Percentiles rank a stretch among this genome's conserved stretches.
These are phyloP conservation scores for Lipomyces oligophaga DNA, from an alignment of 805 yeast species.

Conservation along the genomic window DNA sequence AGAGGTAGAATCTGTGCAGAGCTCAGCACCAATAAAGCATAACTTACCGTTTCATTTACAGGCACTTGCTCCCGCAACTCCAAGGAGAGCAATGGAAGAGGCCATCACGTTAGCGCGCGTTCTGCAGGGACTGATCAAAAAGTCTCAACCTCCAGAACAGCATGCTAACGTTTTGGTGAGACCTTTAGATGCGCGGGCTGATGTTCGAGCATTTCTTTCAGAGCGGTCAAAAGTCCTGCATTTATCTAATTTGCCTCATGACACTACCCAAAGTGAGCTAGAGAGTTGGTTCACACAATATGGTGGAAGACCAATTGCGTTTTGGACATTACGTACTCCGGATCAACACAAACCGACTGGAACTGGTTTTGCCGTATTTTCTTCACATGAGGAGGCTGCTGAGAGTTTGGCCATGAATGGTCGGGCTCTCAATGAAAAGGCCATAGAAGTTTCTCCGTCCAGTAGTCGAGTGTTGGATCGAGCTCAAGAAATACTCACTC, in stretches of 20 bases:
- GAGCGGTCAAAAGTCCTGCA: conserved; percentile 78
- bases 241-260: conserved; percentile 74
- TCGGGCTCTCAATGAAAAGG: conserved; percentile 63
- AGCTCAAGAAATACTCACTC: conserved; percentile 75
- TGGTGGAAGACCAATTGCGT: conserved; percentile 82
- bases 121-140: conserved; percentile 47
- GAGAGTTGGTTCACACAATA: conserved; percentile 88
- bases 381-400: conserved; percentile 79
- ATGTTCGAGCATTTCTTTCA: conserved; percentile 58
- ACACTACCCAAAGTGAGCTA: conserved; percentile 84
- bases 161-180: conserved; percentile 56
- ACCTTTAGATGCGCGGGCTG: conserved; percentile 77
- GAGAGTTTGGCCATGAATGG: conserved; percentile 80
- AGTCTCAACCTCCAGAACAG: conserved; percentile 47
- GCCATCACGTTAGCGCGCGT: conserved; percentile 46
- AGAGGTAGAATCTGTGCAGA: conserved; percentile 39
- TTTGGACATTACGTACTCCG: conserved; percentile 77
- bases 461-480: conserved; percentile 70
- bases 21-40: conserved; percentile 30
- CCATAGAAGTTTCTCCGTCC: conserved; percentile 84
- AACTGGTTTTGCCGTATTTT: conserved; percentile 81
- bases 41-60: conserved; percentile 31
- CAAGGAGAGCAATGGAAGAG: conserved; percentile 46
- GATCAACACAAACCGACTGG: conserved; percentile 51
- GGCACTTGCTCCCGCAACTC: conserved; percentile 37